phyloP scores from a whole-genome alignment of 306 rosid genomes.

The Parietaria judaica region DNA sequence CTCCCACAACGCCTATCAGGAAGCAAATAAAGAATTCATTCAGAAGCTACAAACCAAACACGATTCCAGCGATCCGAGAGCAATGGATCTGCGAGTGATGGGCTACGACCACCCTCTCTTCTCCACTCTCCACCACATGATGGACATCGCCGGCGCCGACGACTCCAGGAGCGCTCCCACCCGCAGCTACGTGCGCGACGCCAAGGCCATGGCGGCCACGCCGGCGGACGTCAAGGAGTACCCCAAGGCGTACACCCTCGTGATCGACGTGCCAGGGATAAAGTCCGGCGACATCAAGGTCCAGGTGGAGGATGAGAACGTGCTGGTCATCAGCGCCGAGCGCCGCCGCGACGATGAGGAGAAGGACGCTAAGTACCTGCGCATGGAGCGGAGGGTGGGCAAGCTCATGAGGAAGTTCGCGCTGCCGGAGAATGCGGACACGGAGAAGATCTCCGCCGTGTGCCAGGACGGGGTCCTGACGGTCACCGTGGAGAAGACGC shows the following conservation, averaged over 20 bases:
- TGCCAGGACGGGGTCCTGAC: conserved; percentile 78
- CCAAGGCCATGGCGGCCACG: conserved; percentile 70
- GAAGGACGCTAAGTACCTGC: conserved; percentile 62
- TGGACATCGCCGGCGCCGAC: conserved; percentile 30
- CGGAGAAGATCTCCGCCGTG: conserved; percentile 47
- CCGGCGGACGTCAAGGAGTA: conserved; percentile 60
- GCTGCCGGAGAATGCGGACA: conserved; percentile 73
- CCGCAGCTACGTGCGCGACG: conserved; percentile 38
- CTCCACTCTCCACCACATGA: conserved; percentile 33
- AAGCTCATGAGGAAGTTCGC: conserved; percentile 76
- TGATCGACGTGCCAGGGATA: conserved; percentile 64
- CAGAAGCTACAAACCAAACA: no score
- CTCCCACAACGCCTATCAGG: no score
- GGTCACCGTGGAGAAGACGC: conserved; percentile 63
- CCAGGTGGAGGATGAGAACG: conserved; percentile 55
- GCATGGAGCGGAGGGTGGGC: conserved; percentile 83
- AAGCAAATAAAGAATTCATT: no score
- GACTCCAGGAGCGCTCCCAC: conserved; percentile 28
- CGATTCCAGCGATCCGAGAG: not conserved
- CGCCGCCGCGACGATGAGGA: conserved; percentile 58
- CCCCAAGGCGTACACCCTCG: conserved; percentile 34
- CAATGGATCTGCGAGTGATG: conserved; percentile 63
- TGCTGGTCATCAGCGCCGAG: conserved; percentile 47
- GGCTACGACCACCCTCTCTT: conserved; percentile 60
- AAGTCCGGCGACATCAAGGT: conserved; percentile 59